Evolutionary conservation across 805 yeast genomes (phyloP), one percentile per base, ranked within the genome.

Genomic region (Pichia thaimueangensis): DNA sequence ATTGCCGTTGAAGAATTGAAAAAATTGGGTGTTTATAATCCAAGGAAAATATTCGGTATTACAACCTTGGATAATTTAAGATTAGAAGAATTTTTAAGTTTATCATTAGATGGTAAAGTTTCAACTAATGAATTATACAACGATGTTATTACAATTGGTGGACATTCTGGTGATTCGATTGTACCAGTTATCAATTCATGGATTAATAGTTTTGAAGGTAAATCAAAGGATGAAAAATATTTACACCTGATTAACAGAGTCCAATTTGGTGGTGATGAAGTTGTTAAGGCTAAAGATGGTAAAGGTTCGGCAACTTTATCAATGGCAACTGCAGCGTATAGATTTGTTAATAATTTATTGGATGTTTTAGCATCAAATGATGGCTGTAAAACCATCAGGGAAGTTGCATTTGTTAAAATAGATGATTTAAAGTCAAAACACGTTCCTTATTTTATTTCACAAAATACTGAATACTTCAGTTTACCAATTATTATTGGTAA

Each of bases 301-400:
- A 81, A 81, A 40, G 97, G 97, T 31, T 86, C 96, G 37, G 97
- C 97, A 44, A 89, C 97, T 29, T 73, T 89, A 52, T 85, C 95
- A 24, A 91, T 89, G 97, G 97, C 97, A 9, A 83, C 80, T 56
- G 96, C 96, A 28, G 96, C 95, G 28, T 86, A 76, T 70, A 74
- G 81, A 53, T 83, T 87, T 61, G 84, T 88, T 24, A 80, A 76
- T 49, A 66, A 68, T 30, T 61, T 56, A 23, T 16, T 55, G 1
- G 40, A 34, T 20, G 74, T 53, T 2, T 35, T 45, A 8, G 16
- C 12, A 11, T 8, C 31, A n/a, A n/a, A n/a, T 11, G 25, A 21
- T 7, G 25, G n/a, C 2, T 45, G 53, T 35, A 47, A 2, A 4
- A 16, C 11, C 3, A 43, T 59, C 3, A 69, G 74, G 5, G 79